Percentiles rank a stretch among this genome's conserved stretches.
Evolutionary conservation across 305 asterid species (phyloP).

Genomic region (Fraxinus latifolia): DNA sequence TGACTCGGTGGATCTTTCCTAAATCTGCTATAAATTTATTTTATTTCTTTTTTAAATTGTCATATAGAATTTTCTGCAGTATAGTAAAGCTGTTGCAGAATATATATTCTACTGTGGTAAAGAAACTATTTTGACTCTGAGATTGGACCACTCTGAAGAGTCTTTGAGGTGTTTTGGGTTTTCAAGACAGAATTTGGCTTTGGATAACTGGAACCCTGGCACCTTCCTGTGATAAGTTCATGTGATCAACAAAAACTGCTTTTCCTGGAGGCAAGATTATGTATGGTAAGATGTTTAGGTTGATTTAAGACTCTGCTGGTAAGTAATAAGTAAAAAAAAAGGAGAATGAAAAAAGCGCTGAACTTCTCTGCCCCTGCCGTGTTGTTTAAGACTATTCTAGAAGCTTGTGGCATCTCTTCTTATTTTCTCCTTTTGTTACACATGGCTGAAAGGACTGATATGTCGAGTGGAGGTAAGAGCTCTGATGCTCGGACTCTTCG

Average conservation of each 20-base stretch:
- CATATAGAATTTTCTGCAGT: background rate
- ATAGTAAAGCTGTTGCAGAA: constrained; percentile 4
- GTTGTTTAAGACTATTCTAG: background rate
- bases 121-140: background rate
- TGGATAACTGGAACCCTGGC: background rate
- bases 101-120: background rate
- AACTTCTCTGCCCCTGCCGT: background rate
- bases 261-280: background rate
- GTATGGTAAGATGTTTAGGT: background rate
- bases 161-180: background rate
- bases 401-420: background rate
- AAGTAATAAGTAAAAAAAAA: background rate
- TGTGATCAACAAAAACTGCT: background rate
- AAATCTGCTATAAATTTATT: background rate
- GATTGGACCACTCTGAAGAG: background rate
- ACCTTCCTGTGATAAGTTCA: background rate
- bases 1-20: background rate
- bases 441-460: background rate
- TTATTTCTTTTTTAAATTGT: background rate
- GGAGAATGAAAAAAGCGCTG: background rate
- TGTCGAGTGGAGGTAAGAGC: background rate
- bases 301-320: background rate
- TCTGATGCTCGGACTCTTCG: no score
- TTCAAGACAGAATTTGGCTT: background rate
- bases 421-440: background rate